Evolutionary conservation across 495 filamentous ascomycete species (phyloP).

Genomic region (Usnea hakonensis): DNA sequence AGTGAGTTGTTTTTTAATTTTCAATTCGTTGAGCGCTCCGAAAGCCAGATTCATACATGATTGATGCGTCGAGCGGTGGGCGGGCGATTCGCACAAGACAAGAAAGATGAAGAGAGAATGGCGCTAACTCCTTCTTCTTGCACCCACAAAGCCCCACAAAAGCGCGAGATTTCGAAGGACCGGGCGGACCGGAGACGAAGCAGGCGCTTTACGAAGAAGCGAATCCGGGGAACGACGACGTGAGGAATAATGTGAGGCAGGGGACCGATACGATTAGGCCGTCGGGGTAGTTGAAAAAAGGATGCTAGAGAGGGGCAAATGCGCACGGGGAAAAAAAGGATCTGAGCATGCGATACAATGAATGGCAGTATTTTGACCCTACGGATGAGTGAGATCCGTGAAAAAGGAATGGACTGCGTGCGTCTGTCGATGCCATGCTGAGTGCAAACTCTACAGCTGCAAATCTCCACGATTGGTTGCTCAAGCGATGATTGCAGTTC

Average conservation of each 20-base stretch:
- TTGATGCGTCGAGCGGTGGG: too few relatives aligned
- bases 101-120: too few relatives aligned
- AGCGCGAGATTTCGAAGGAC: slow-evolving; percentile 42
- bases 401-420: background rate
- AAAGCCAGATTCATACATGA: background rate
- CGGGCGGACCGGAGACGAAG: slow-evolving; percentile 42
- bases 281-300: slow-evolving; percentile 12
- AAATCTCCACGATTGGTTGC: background rate
- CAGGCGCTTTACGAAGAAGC: slow-evolving; percentile 28
- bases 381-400: background rate
- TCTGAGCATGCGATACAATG: background rate
- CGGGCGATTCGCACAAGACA: too few relatives aligned
- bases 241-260: slow-evolving; percentile 35
- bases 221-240: slow-evolving; percentile 36
- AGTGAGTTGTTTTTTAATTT: slow-evolving; percentile 22
- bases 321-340: background rate
- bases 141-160: slow-evolving; percentile 42
- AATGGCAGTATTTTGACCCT: background rate
- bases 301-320: background rate
- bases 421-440: background rate
- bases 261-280: slow-evolving; percentile 26
- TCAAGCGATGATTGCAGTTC: background rate
- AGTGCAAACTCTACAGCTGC: background rate
- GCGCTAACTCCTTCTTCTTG: background rate
- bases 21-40: background rate